Conservation (phyloP, 1,284 basidiomycete species). For the Irpex sp. region DNA sequence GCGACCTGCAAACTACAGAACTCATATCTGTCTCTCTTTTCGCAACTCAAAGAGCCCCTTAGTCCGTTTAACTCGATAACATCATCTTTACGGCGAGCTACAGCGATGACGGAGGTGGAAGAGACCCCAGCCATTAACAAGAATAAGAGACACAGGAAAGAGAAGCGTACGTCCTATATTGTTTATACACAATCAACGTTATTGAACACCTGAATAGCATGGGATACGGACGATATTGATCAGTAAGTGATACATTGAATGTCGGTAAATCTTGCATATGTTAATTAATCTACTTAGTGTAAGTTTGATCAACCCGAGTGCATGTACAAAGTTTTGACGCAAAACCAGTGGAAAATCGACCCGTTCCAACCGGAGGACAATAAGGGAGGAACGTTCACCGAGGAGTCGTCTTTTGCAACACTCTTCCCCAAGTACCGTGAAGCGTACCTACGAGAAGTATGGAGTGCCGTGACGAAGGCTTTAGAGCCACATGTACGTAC, state of each 20-base stretch:
- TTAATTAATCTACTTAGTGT: neutral
- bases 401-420: constrained; percentile 97
- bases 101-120: constrained; percentile 41
- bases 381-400: constrained; percentile 80
- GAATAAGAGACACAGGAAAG: constrained; percentile 87
- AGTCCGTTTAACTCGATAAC: neutral
- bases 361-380: constrained; percentile 76
- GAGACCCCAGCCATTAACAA: constrained; percentile 58
- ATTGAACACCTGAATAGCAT: constrained; percentile 50
- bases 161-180: constrained; percentile 68
- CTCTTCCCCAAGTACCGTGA: constrained; percentile 99
- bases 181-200: neutral
- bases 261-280: no score
- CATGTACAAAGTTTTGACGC: neutral
- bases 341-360: constrained; percentile 82
- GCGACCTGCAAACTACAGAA: no score
- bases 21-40: no score
- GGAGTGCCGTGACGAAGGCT: constrained; percentile 89
- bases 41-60: no score
- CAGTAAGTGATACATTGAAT: constrained; percentile 59
- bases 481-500: constrained; percentile 74
- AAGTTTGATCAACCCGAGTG: neutral
- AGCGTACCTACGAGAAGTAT: constrained; percentile 92
- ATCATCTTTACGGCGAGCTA: neutral
- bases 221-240: constrained; percentile 99